Evolutionary conservation across 345 rosid species (phyloP).

Genomic region (Kandelia obovata): DNA sequence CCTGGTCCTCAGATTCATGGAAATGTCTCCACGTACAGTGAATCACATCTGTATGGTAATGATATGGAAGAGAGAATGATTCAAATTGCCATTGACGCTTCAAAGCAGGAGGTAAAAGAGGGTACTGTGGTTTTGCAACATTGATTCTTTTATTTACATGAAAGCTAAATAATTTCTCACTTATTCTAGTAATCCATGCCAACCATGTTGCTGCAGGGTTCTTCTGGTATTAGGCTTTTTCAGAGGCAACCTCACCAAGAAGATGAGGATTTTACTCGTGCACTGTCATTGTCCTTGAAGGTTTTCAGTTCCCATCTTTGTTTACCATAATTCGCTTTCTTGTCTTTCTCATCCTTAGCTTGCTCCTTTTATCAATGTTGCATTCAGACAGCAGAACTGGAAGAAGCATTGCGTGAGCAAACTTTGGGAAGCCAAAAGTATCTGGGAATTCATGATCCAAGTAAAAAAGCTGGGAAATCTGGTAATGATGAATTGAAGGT

Average conservation of each 20-base stretch:
- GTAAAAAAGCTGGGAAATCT: slow-evolving; percentile 27
- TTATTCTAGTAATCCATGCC: slow-evolving; percentile 4
- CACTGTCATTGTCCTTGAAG: slow-evolving; percentile 69
- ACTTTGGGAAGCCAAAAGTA: slow-evolving; percentile 27
- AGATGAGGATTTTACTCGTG: slow-evolving; percentile 75
- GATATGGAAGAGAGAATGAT: slow-evolving; percentile 72
- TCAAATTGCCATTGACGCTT: slow-evolving; percentile 77
- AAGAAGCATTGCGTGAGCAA: slow-evolving; percentile 39
- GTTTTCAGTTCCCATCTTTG: slow-evolving; percentile 34
- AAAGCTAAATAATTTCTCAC: slow-evolving; percentile 12
- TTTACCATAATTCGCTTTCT: slow-evolving; percentile 13
- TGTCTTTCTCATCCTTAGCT: slow-evolving; percentile 16
- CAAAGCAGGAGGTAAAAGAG: slow-evolving; percentile 49
- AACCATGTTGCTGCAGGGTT: slow-evolving; percentile 38
- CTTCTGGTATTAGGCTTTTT: slow-evolving; percentile 32
- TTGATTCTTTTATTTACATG: slow-evolving; percentile 2
- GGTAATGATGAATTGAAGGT: slow-evolving; percentile 39
- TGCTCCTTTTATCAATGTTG: slow-evolving; percentile 20
- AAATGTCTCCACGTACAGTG: slow-evolving; percentile 31
- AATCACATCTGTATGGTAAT: slow-evolving; percentile 22
- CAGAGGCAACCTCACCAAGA: slow-evolving; percentile 43
- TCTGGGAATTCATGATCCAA: slow-evolving; percentile 21
- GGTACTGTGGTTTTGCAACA: slow-evolving; percentile 12
- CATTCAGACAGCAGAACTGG: slow-evolving; percentile 68
- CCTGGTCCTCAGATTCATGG: slow-evolving; percentile 29